Percentiles rank a stretch among this genome's conserved stretches.
Conservation (phyloP, 169 alveolate species). For the Besnoitia besnoiti region DNA sequence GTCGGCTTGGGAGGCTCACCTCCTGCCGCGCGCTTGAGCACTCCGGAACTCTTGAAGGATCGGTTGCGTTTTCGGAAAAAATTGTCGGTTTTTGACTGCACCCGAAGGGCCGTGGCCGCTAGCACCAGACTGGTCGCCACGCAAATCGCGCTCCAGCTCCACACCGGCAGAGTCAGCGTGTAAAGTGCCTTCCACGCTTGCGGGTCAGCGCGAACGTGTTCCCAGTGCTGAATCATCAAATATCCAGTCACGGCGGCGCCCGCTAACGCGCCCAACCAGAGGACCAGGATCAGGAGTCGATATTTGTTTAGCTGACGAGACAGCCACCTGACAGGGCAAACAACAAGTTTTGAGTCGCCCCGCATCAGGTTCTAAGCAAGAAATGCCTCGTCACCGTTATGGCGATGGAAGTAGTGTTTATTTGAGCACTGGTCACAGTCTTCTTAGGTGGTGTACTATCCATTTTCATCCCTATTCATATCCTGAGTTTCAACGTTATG, state of each 20-base stretch:
- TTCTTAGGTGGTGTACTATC: too few species aligned
- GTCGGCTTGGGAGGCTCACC: constrained; percentile 29
- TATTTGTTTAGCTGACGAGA: not conserved
- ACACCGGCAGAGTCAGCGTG: constrained; percentile 17
- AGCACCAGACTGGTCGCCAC: not conserved
- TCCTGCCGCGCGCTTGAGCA: not conserved
- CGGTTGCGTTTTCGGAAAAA: not conserved
- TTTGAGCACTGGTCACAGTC: too few species aligned
- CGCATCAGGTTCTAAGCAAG: too few species aligned
- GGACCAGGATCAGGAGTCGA: not conserved
- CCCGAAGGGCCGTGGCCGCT: not conserved
- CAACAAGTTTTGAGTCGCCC: too few species aligned
- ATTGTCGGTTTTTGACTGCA: not conserved
- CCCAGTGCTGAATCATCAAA: not conserved
- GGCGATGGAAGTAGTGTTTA: too few species aligned
- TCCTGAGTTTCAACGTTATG: too few species aligned
- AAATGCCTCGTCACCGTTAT: too few species aligned
- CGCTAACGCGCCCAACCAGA: not conserved
- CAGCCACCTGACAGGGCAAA: not conserved
- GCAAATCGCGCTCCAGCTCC: constrained; percentile 7
- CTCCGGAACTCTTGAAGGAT: not conserved
- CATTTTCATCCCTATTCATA: too few species aligned
- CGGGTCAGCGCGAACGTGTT: not conserved
- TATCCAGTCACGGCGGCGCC: not conserved
- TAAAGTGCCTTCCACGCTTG: not conserved